Evolutionary conservation across 78 protist species (phyloP).

Genomic region (Polysphondylium violaceum): DNA sequence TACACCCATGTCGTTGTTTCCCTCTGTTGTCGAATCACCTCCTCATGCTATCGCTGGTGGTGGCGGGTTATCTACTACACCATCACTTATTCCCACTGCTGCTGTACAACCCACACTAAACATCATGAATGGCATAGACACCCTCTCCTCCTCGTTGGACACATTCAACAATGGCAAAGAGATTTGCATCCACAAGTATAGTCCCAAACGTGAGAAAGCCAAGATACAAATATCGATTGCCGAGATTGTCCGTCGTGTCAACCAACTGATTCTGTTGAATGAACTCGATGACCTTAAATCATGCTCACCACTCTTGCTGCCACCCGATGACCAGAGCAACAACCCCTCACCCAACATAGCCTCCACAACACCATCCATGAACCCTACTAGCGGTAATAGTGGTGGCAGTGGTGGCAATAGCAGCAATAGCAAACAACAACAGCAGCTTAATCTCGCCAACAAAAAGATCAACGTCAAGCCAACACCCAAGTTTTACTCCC

Average conservation of each 20-base stretch:
- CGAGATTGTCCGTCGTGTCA: constrained; percentile 46
- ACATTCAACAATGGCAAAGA: background rate
- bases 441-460: background rate
- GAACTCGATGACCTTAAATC: constrained; percentile 56
- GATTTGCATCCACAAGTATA: constrained; percentile 23
- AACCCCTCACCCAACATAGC: background rate
- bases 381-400: background rate
- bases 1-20: too few species aligned
- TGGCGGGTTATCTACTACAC: constrained; percentile 12
- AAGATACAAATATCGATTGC: background rate
- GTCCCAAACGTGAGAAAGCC: constrained; percentile 20
- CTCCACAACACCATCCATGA: background rate
- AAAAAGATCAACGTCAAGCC: background rate
- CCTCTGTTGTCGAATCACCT: too few species aligned
- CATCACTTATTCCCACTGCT: background rate
- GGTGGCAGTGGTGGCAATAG: too few species aligned
- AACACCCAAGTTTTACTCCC: too few species aligned
- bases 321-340: constrained; percentile 20
- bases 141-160: constrained; percentile 38
- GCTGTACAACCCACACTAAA: constrained; percentile 21
- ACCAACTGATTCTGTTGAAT: constrained; percentile 59
- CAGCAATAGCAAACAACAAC: too few species aligned
- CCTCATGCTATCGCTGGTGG: too few species aligned
- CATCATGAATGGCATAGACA: constrained; percentile 25
- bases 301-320: constrained; percentile 42